Conservation (phyloP, 225 moss, liverwort and hornwort species). For the Neckera pumila region DNA sequence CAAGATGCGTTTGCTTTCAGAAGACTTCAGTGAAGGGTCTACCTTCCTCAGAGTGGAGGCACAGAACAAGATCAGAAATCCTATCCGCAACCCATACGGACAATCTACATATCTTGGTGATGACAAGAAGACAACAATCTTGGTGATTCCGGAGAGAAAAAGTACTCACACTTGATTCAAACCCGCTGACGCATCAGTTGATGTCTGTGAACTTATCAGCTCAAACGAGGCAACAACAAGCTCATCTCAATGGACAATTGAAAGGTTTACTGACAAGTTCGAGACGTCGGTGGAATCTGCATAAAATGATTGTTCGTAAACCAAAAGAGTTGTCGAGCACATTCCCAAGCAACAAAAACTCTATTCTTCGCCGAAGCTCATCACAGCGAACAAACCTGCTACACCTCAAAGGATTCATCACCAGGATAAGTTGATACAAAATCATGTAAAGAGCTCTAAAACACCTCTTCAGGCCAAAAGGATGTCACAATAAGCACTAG, state of each 20-base stretch:
- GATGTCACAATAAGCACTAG: neutral
- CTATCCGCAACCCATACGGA: neutral
- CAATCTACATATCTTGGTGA: neutral
- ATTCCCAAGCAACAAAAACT: neutral
- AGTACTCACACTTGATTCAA: neutral
- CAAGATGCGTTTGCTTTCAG: neutral
- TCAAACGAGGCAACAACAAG: neutral
- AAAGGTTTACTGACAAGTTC: neutral
- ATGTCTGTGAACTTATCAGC: neutral
- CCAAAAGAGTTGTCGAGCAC: neutral
- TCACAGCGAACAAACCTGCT: neutral
- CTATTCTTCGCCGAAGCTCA: neutral
- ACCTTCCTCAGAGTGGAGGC: neutral
- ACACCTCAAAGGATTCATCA: neutral
- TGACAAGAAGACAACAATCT: neutral
- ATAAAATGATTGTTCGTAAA: neutral
- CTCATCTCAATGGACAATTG: neutral
- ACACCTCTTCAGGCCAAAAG: neutral
- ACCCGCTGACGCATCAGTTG: neutral
- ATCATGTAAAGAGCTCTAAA: neutral
- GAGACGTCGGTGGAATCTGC: neutral
- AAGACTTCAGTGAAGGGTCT: neutral
- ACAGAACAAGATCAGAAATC: neutral
- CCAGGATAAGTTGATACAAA: neutral
- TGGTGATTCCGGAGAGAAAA: neutral